These are phyloP conservation scores for Talaromyces marneffei DNA, from an alignment of 2,329 filamentous ascomycete species.

Conservation along the genomic window DNA sequence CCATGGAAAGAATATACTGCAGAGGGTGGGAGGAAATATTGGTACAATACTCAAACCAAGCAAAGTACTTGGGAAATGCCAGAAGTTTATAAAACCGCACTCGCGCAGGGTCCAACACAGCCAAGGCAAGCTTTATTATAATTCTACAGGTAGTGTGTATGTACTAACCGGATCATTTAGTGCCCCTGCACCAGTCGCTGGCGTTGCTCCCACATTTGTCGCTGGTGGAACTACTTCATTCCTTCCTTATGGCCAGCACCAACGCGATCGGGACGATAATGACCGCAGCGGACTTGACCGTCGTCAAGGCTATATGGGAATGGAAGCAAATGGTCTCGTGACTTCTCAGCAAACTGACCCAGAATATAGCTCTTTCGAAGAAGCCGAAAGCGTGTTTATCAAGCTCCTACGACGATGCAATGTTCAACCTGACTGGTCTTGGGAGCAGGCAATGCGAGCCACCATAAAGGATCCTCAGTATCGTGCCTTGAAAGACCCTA, in stretches of 20 bases:
- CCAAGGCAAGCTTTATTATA: slow-evolving; percentile 39
- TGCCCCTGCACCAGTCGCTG: slow-evolving; percentile 53
- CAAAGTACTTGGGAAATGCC: slow-evolving; percentile 95
- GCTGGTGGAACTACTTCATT: slow-evolving; percentile 50
- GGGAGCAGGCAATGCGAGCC: slow-evolving; percentile 80
- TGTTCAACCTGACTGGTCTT: slow-evolving; percentile 86
- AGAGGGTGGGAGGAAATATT: slow-evolving; percentile 84
- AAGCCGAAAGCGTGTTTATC: slow-evolving; percentile 87
- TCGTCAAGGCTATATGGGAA: slow-evolving; percentile 39
- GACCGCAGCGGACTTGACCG: slow-evolving; percentile 44
- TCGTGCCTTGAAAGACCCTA: slow-evolving; percentile 85
- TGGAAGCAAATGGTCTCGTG: slow-evolving; percentile 37
- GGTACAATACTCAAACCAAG: slow-evolving; percentile 88
- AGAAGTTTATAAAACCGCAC: slow-evolving; percentile 68
- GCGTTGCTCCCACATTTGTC: slow-evolving; percentile 52
- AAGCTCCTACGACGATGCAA: slow-evolving; percentile 81
- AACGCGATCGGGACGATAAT: slow-evolving; percentile 46
- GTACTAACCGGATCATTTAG: slow-evolving; percentile 31
- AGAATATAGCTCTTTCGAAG: slow-evolving; percentile 72
- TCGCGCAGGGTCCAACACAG: slow-evolving; percentile 52
- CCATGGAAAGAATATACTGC: slow-evolving; percentile 92
- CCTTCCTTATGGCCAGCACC: slow-evolving; percentile 33
- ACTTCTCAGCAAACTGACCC: slow-evolving; percentile 54
- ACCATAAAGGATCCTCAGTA: slow-evolving; percentile 90
- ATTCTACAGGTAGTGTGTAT: neutral